Percentiles rank a stretch among this genome's conserved stretches.
These are phyloP conservation scores for Plasmopara halstedii DNA, from an alignment of 352 stramenopile species.

Conservation along the genomic window DNA sequence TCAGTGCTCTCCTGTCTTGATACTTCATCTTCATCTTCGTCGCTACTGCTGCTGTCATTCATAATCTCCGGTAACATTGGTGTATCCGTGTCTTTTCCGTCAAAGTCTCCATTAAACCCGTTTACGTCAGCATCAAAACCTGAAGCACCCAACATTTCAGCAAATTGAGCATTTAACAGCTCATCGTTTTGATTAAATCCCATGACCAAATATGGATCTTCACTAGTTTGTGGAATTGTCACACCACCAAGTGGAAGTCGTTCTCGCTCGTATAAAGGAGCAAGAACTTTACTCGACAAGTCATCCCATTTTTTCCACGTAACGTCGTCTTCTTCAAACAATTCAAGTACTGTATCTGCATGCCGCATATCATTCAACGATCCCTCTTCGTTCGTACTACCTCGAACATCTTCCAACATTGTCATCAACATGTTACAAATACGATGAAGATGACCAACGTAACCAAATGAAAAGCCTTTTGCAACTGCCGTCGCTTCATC, in stretches of 20 bases:
- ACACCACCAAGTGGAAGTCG: slow-evolving; percentile 67
- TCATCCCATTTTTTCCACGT: slow-evolving; percentile 79
- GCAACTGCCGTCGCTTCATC: slow-evolving; percentile 45
- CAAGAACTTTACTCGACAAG: slow-evolving; percentile 54
- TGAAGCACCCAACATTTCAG: slow-evolving; percentile 70
- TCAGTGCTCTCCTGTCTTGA: slow-evolving; percentile 21
- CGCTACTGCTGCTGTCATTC: slow-evolving; percentile 84
- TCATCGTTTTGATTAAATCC: slow-evolving; percentile 67
- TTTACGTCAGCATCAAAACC: slow-evolving; percentile 45
- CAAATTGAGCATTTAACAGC: slow-evolving; percentile 75
- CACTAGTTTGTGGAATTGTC: slow-evolving; percentile 36
- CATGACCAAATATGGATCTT: slow-evolving; percentile 73
- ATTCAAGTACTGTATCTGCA: slow-evolving; percentile 67
- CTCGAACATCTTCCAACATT: slow-evolving; percentile 65
- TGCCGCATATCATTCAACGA: slow-evolving; percentile 83
- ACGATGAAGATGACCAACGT: slow-evolving; percentile 71
- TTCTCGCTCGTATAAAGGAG: slow-evolving; percentile 72
- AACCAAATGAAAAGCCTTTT: slow-evolving; percentile 71
- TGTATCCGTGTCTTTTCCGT: slow-evolving; percentile 61
- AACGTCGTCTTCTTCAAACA: slow-evolving; percentile 68
- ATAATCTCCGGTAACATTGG: slow-evolving; percentile 78
- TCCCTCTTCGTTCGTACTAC: slow-evolving; percentile 45
- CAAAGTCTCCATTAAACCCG: slow-evolving; percentile 69
- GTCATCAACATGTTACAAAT: slow-evolving; percentile 85
- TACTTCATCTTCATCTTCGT: slow-evolving; percentile 76